A percentile compares a stretch with the other conserved stretches of the same genome.
phyloP scores from a whole-genome alignment of 169 alveolate genomes.

The Plasmodium falciparum region DNA sequence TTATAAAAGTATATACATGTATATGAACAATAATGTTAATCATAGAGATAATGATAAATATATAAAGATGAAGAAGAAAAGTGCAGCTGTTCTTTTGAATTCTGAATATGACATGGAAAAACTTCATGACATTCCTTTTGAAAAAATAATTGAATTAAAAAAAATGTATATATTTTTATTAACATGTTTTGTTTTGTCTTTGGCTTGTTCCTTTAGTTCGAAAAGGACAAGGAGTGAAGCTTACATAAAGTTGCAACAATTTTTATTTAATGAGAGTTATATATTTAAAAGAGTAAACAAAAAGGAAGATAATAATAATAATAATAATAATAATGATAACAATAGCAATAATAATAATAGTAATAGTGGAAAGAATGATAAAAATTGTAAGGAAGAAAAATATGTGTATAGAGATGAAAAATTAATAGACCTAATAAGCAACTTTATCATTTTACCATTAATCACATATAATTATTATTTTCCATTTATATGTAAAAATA shows the following conservation, averaged over 20 bases:
- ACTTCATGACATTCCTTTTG: conserved; percentile 9
- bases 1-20: conserved; percentile 76
- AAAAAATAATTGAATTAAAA: conserved; percentile 58
- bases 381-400: conserved; percentile 44
- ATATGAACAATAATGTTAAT: conserved; percentile 43
- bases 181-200: conserved; percentile 70
- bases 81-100: not conserved
- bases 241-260: conserved; percentile 67
- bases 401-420: conserved; percentile 71
- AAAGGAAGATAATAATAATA: conserved; percentile 1
- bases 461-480: conserved; percentile 75
- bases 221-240: conserved; percentile 77
- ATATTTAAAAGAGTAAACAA: conserved; percentile 53
- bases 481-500: conserved; percentile 74
- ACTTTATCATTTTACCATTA: conserved; percentile 70
- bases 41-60: not conserved
- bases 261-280: conserved; percentile 76
- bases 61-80: not conserved
- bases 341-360: not conserved
- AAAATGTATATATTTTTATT: conserved; percentile 65
- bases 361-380: conserved; percentile 21
- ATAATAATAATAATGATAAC: no score
- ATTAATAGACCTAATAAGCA: conserved; percentile 68
- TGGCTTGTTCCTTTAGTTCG: conserved; percentile 76
- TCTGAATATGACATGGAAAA: no score